These are phyloP conservation scores for Thymus mandschuricus DNA, from an alignment of 257 asterid genomes.

Conservation along the genomic window DNA sequence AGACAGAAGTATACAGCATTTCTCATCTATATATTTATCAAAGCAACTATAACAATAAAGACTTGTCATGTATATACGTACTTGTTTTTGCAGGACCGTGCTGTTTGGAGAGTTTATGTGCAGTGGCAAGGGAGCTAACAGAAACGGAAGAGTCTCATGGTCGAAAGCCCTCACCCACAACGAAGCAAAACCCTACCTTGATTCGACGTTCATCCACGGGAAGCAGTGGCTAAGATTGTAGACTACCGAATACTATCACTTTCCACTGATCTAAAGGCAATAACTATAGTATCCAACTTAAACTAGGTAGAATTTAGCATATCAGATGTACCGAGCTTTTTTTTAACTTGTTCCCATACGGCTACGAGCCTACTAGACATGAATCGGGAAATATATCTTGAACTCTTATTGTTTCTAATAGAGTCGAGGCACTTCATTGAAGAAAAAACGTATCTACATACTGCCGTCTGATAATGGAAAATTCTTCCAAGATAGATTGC, in stretches of 20 bases:
- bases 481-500: not conserved
- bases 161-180: constrained; percentile 39
- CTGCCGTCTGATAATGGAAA: not conserved
- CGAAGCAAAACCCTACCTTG: constrained; percentile 48
- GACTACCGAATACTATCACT: not conserved
- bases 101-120: constrained; percentile 59
- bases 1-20: constrained; percentile 39
- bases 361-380: not conserved
- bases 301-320: not conserved
- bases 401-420: not conserved
- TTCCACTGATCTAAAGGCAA: not conserved
- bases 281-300: not conserved
- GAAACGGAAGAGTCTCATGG: constrained; percentile 58
- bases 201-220: constrained; percentile 49
- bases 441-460: not conserved
- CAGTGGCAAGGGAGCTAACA: constrained; percentile 64
- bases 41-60: not conserved
- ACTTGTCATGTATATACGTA: not conserved
- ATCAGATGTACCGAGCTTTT: not conserved
- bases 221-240: constrained; percentile 54
- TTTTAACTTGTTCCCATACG: not conserved
- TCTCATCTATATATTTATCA: not conserved
- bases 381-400: not conserved
- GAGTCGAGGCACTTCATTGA: not conserved
- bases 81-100: constrained; percentile 46